Percentiles rank a stretch among this genome's conserved stretches.
phyloP scores from a whole-genome alignment of 73 alveolate species.

The Paraurostyla sp. region DNA sequence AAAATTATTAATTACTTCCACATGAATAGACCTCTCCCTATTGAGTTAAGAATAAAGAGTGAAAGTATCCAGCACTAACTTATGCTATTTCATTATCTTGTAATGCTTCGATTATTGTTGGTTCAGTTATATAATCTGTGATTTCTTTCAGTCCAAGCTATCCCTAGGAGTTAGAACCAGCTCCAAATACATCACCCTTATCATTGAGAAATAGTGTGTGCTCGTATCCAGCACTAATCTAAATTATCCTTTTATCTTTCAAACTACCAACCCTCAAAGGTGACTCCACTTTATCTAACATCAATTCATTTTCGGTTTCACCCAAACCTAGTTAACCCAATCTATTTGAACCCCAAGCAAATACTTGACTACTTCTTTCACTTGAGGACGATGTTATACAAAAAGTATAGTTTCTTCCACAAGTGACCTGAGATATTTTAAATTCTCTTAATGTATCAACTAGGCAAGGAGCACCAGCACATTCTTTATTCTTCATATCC shows the following conservation, averaged over 20 bases:
- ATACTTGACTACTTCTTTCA: not conserved
- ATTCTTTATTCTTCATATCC: not conserved
- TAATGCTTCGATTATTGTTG: not conserved
- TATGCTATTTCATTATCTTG: not conserved
- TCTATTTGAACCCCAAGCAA: conserved; percentile 34
- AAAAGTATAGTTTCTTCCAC: conserved; percentile 45
- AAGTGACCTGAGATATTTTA: not conserved
- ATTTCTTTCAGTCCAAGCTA: conserved; percentile 46
- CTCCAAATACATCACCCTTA: conserved; percentile 9
- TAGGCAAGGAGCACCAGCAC: conserved; percentile 62
- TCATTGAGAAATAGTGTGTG: conserved; percentile 55
- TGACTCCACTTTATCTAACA: not conserved
- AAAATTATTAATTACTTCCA: not conserved
- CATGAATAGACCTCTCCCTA: conserved; percentile 15
- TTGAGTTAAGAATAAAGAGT: conserved; percentile 13
- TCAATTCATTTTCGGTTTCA: not conserved
- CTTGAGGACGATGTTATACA: not conserved
- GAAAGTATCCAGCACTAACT: conserved; percentile 23
- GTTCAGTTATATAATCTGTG: not conserved
- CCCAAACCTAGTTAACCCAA: conserved; percentile 35
- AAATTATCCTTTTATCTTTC: not conserved
- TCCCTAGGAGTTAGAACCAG: conserved; percentile 32
- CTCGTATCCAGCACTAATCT: conserved; percentile 31
- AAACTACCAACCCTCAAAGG: not conserved
- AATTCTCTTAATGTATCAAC: conserved; percentile 36